Conservation (phyloP, 2,329 filamentous ascomycete genomes). For the Chalaropsis thielavioides region DNA sequence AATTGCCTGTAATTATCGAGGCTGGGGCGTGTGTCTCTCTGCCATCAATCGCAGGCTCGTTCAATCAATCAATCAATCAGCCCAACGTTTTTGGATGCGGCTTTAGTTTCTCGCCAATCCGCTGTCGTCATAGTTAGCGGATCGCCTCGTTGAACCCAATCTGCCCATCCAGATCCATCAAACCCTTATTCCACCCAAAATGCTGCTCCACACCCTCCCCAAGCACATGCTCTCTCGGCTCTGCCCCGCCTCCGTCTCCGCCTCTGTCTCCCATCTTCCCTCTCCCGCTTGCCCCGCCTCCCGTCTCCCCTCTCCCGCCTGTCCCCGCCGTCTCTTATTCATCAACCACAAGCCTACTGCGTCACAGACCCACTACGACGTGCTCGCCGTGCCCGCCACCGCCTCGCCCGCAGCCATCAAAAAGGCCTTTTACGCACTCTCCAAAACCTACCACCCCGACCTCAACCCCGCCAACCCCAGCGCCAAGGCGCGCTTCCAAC, state of each 20-base stretch:
- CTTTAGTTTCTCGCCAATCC: background rate
- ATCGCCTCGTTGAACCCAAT: background rate
- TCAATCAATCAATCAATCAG: background rate
- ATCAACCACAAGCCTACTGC: constrained; percentile 10
- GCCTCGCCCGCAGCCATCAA: constrained; percentile 71
- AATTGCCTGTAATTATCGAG: too few species aligned
- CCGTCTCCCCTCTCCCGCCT: background rate
- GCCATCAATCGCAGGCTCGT: too few species aligned
- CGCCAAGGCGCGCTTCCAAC: constrained; percentile 63
- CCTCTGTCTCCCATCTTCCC: background rate
- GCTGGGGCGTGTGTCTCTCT: too few species aligned
- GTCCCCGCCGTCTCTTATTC: constrained; percentile 15
- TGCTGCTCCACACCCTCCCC: background rate
- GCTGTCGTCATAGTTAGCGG: background rate
- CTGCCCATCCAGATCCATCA: background rate
- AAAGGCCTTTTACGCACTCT: constrained; percentile 84
- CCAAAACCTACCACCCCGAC: constrained; percentile 86
- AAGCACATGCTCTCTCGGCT: background rate
- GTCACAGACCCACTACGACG: constrained; percentile 59
- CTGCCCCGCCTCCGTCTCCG: too few species aligned
- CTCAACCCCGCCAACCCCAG: constrained; percentile 62
- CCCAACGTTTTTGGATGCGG: background rate
- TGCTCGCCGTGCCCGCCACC: constrained; percentile 53
- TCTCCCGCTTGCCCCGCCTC: background rate
- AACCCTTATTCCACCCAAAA: background rate